These are phyloP conservation scores for Xylaria palmicola DNA, from an alignment of 495 filamentous ascomycete genomes.

Conservation along the genomic window DNA sequence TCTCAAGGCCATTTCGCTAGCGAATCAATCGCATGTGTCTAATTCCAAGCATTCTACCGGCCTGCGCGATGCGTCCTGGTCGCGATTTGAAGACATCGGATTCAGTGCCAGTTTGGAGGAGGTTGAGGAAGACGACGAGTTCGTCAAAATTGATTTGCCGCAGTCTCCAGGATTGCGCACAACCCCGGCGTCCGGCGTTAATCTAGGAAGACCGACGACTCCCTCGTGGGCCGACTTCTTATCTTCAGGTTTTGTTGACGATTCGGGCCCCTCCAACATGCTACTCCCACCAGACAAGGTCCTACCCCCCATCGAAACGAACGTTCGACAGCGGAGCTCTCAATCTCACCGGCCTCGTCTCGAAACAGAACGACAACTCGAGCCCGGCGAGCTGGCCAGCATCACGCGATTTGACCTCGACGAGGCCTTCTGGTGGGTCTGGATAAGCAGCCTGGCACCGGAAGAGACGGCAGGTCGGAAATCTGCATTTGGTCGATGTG, in stretches of 20 bases:
- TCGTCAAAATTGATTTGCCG: constrained; percentile 32
- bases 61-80: constrained; percentile 87
- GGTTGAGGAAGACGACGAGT: constrained; percentile 63
- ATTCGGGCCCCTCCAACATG: constrained; percentile 57
- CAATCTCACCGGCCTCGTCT: constrained; percentile 77
- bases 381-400: constrained; percentile 91
- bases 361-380: constrained; percentile 63
- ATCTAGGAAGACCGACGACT: constrained; percentile 78
- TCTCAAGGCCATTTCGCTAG: constrained; percentile 79
- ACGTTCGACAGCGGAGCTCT: constrained; percentile 73
- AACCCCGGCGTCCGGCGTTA: constrained; percentile 60
- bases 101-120: constrained; percentile 79
- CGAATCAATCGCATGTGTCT: constrained; percentile 75
- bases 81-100: constrained; percentile 91
- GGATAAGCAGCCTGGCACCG: constrained; percentile 92
- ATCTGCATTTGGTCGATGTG: constrained; percentile 90
- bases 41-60: constrained; percentile 67
- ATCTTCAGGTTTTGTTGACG: constrained; percentile 85
- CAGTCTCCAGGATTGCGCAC: constrained; percentile 49
- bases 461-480: constrained; percentile 85
- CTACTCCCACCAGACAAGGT: constrained; percentile 89
- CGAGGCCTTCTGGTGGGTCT: constrained; percentile 99
- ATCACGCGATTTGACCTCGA: constrained; percentile 84
- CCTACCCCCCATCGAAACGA: constrained; percentile 77
- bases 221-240: constrained; percentile 98